Conservation (phyloP, 352 stramenopile genomes). For the Pythium aquatile region DNA sequence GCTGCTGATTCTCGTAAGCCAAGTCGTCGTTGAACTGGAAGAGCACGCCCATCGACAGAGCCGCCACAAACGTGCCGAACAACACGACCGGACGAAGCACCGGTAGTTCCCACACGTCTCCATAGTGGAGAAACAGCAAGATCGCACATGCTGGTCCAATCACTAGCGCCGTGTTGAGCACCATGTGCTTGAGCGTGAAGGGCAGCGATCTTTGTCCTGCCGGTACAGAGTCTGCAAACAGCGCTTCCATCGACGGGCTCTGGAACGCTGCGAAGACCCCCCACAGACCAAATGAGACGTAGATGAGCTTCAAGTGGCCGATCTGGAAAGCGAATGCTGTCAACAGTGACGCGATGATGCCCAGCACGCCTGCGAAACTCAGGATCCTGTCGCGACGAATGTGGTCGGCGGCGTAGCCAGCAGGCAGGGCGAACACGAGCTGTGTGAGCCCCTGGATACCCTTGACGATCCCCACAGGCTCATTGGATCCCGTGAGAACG, state of each 20-base stretch:
- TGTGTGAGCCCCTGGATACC: constrained; percentile 54
- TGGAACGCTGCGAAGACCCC: constrained; percentile 77
- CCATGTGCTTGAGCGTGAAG: constrained; percentile 74
- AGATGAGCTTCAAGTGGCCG: constrained; percentile 46
- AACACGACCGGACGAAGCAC: constrained; percentile 66
- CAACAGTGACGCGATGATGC: constrained; percentile 36
- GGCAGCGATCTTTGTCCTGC: constrained; percentile 60
- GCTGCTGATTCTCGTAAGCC: constrained; percentile 63
- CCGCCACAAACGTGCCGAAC: constrained; percentile 56
- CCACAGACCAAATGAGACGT: constrained; percentile 71
- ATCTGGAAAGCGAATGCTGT: constrained; percentile 49
- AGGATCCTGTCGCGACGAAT: constrained; percentile 57
- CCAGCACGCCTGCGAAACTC: constrained; percentile 34
- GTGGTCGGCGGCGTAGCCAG: constrained; percentile 53
- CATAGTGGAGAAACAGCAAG: constrained; percentile 66
- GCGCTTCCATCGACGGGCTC: constrained; percentile 68
- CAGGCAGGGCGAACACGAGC: constrained; percentile 49
- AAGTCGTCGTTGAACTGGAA: constrained; percentile 83
- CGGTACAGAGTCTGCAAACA: constrained; percentile 85
- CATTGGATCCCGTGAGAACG: constrained; percentile 51
- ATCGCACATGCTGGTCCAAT: constrained; percentile 60
- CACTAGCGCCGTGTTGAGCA: constrained; percentile 51
- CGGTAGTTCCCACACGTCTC: constrained; percentile 70
- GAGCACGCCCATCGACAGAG: constrained; percentile 56
- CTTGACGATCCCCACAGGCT: constrained; percentile 40